Evolutionary conservation across 768 basidiomycete genomes (phyloP).

Genomic region (Hirschioporus abietinus): DNA sequence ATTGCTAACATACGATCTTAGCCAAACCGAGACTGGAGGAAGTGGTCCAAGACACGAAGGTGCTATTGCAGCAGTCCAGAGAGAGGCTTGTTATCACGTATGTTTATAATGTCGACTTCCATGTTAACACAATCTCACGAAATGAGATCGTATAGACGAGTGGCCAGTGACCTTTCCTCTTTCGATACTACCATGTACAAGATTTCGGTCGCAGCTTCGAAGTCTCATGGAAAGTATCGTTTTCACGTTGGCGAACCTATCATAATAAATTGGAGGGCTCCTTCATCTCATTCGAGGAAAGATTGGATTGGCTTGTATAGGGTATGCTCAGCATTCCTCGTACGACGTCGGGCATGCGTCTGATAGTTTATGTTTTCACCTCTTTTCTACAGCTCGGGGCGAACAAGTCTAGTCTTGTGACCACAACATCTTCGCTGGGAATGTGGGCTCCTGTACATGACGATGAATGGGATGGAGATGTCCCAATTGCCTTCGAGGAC

Average conservation of each 20-base stretch:
- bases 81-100: slow-evolving; percentile 92
- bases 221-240: slow-evolving; percentile 43
- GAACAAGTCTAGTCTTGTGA: slow-evolving; percentile 78
- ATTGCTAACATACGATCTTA: slow-evolving; percentile 27
- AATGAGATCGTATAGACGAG: slow-evolving; percentile 43
- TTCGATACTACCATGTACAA: slow-evolving; percentile 81
- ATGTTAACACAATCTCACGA: not conserved
- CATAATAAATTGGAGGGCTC: slow-evolving; percentile 80
- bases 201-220: slow-evolving; percentile 52
- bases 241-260: slow-evolving; percentile 94
- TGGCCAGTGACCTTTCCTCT: slow-evolving; percentile 74
- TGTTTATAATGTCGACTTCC: slow-evolving; percentile 22
- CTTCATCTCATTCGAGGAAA: slow-evolving; percentile 75
- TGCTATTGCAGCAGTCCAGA: slow-evolving; percentile 83
- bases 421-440: slow-evolving; percentile 78
- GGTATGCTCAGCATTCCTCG: slow-evolving; percentile 33
- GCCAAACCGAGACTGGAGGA: slow-evolving; percentile 86
- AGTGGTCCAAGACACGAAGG: slow-evolving; percentile 90
- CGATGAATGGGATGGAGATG: slow-evolving; percentile 91
- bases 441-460: slow-evolving; percentile 91
- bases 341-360: not conserved
- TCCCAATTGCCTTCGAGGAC: slow-evolving; percentile 43
- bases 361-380: not conserved
- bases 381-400: slow-evolving; percentile 61
- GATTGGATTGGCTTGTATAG: slow-evolving; percentile 97